Evolutionary conservation across 2,329 filamentous ascomycete species (phyloP).

Genomic region (Fusarium sp.): DNA sequence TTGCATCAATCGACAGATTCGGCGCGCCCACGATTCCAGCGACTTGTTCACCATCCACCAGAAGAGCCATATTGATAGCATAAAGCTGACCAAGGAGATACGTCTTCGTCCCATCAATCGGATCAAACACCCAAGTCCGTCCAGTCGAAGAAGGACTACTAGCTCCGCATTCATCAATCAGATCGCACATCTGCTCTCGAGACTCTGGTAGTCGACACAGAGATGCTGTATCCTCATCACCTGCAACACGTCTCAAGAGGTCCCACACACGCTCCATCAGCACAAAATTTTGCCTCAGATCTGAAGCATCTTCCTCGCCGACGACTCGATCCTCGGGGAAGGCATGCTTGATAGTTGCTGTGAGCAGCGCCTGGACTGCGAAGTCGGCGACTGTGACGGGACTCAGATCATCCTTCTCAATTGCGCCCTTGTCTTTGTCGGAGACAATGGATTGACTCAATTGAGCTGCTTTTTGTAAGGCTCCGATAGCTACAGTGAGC

Average conservation of each 20-base stretch:
- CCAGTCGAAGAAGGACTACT: constrained; percentile 52
- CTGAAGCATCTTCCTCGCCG: constrained; percentile 65
- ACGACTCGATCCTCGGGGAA: constrained; percentile 65
- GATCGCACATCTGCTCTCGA: constrained; percentile 60
- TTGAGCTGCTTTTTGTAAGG: constrained; percentile 58
- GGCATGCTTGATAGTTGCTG: constrained; percentile 59
- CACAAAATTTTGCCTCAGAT: constrained; percentile 55
- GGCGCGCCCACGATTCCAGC: constrained; percentile 63
- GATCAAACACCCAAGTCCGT: constrained; percentile 69
- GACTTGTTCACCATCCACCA: constrained; percentile 62
- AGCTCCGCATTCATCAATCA: constrained; percentile 64
- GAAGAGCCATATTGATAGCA: constrained; percentile 66
- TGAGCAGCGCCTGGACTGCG: constrained; percentile 67
- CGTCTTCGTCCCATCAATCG: constrained; percentile 69
- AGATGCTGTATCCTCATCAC: constrained; percentile 40
- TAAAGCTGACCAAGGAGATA: constrained; percentile 66
- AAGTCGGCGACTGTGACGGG: constrained; percentile 71
- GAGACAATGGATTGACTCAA: constrained; percentile 62
- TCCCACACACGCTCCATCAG: constrained; percentile 61
- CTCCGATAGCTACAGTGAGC: constrained; percentile 55
- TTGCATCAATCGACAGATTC: constrained; percentile 55
- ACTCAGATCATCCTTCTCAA: constrained; percentile 66
- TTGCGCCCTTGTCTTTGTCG: constrained; percentile 59
- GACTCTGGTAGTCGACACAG: constrained; percentile 51
- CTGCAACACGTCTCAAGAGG: constrained; percentile 51